Conservation (phyloP, 805 yeast genomes). For the Metschnikowia peoriensis region DNA sequence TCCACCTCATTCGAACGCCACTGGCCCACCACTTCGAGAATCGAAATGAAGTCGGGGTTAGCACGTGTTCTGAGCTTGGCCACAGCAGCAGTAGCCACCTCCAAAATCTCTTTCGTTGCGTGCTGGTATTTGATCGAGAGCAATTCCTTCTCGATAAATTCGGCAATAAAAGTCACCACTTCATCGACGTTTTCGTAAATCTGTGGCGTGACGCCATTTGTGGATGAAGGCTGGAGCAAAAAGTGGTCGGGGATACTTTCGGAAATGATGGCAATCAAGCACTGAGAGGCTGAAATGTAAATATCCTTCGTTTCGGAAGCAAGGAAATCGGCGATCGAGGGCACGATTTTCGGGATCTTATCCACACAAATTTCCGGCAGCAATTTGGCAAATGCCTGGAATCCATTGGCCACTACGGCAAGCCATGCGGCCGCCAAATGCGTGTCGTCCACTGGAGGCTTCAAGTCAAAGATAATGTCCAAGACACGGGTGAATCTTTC, state of each 20-base stretch:
- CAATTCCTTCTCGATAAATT: conserved; percentile 52
- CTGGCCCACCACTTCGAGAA: conserved; percentile 72
- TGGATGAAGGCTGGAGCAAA: conserved; percentile 50
- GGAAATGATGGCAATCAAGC: conserved; percentile 74
- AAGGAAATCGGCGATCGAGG: conserved; percentile 61
- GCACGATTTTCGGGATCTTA: conserved; percentile 49
- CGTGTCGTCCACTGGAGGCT: conserved; percentile 78
- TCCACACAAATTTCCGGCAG: conserved; percentile 46
- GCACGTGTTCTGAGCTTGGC: conserved; percentile 61
- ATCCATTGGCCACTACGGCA: conserved; percentile 88
- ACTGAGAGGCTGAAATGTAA: conserved; percentile 77
- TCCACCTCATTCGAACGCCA: conserved; percentile 80
- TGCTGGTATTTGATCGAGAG: conserved; percentile 72
- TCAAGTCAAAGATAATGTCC: conserved; percentile 70
- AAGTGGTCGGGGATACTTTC: conserved; percentile 62
- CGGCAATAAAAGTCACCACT: conserved; percentile 50
- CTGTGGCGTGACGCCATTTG: conserved; percentile 43
- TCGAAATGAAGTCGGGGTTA: conserved; percentile 66
- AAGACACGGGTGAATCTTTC: conserved; percentile 64
- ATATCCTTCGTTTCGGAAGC: conserved; percentile 64
- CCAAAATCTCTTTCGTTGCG: conserved; percentile 73
- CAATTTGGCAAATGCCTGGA: conserved; percentile 36
- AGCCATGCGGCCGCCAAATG: conserved; percentile 94
- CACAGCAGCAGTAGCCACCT: conserved; percentile 61
- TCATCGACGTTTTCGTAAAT: conserved; percentile 57